Evolutionary conservation across 345 rosid genomes (phyloP), one percentile per base, ranked within the genome.

Genomic region (Bruguiera gymnorhiza): DNA sequence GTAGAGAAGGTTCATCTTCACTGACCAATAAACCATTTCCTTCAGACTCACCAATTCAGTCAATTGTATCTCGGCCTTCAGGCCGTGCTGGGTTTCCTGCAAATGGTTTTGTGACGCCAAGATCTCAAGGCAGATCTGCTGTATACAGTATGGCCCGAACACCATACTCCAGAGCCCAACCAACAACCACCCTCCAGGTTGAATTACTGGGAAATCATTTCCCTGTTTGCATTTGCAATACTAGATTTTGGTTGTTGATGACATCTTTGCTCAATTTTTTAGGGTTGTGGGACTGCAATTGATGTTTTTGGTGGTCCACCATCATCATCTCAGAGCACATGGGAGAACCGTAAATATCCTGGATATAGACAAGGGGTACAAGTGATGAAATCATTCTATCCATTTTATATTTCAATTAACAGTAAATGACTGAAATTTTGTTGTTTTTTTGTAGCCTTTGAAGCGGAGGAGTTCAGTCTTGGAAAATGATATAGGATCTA

Each of bases 61-160:
- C 97, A 32, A 66, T 81, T 63, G 85, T 81, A 43, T 84, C 89
- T 24, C 78, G 80, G 71, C 82, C 86, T 52, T 81, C 92, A 57
- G 83, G 80, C 9, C 62, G 5, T 74, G 74, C 70, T 77, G 79
- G 79, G 57, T 76, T 80, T 76, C 66, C 76, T 76, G 89, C 77
- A 69, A 92, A 92, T 83, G 86, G 91, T 71, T 90, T 81, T 85
- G 65, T 75, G 58, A 85, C 97, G 58, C 94, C 98, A 75, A 89
- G 94, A 73, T 82, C 88, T 26, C 79, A 83, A 27, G 98, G 98
- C 73, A 84, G 94, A 80, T 84, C 98, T 80, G 98, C 98, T 66
- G 74, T 96, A 63, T 90, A 96, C 74, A 88, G 81, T 81, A 90
- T 96, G 99, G 93, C 98, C 32, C 81, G 95, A 67, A 83, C 90